Percentiles rank a stretch among this genome's conserved stretches.
Evolutionary conservation across 1,139 yeast genomes (phyloP).

Genomic region (Suhomyces coccinellae): DNA sequence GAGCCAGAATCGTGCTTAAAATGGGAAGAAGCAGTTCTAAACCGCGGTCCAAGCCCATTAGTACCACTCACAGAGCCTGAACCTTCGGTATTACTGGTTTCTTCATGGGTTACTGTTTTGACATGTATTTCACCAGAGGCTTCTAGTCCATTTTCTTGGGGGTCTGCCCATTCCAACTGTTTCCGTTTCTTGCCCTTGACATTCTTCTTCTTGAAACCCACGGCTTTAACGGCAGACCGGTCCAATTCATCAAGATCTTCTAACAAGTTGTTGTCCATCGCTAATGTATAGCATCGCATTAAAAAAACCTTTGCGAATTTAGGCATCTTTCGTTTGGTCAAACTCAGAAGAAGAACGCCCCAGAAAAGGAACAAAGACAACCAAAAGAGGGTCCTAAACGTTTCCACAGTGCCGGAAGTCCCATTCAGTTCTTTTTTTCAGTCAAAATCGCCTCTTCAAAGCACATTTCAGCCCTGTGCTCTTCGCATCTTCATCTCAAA

Average conservation of each 20-base stretch:
- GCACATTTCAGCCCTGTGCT: no score
- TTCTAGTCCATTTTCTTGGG: background rate
- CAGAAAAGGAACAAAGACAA: no score
- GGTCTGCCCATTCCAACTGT: slow-evolving; percentile 2
- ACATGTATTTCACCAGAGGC: background rate
- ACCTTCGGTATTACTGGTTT: background rate
- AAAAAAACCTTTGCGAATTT: background rate
- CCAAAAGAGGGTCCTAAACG: no score
- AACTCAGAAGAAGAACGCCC: no score
- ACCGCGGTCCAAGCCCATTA: background rate
- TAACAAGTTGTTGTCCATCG: slow-evolving; percentile 4
- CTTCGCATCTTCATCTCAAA: no score
- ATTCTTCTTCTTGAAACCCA: slow-evolving; percentile 25
- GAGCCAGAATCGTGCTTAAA: background rate
- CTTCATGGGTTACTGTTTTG: background rate
- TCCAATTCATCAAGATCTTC: slow-evolving; percentile 13
- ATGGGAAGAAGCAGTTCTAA: background rate
- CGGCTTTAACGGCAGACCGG: slow-evolving; percentile 8
- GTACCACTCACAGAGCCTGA: background rate
- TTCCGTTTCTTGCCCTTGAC: slow-evolving; percentile 11
- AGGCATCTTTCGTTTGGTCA: no score
- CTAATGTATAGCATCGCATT: background rate
- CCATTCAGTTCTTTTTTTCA: no score
- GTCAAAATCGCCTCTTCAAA: no score
- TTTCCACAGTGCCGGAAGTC: no score